Evolutionary conservation across 805 yeast genomes (phyloP).

Genomic region (Candida orba): DNA sequence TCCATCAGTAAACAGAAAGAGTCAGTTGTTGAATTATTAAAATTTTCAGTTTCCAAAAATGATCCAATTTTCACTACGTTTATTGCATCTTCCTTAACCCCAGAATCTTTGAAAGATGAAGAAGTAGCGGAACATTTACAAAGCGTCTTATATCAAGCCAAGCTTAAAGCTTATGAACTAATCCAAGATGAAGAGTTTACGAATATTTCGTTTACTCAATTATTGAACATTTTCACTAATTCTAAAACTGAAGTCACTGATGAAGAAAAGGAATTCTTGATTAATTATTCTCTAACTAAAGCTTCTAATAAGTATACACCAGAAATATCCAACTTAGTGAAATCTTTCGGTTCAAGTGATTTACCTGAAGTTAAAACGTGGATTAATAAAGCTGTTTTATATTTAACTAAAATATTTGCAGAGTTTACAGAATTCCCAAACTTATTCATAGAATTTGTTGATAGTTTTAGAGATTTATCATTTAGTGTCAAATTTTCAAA

Average conservation of each 20-base stretch:
- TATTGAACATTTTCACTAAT: slow-evolving; percentile 21
- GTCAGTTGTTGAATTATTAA: slow-evolving; percentile 5
- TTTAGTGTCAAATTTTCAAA: slow-evolving; percentile 29
- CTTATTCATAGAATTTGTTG: slow-evolving; percentile 28
- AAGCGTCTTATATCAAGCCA: slow-evolving; percentile 4
- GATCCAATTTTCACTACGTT: slow-evolving; percentile 9
- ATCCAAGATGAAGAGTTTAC: slow-evolving; percentile 25
- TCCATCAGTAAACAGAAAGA: slow-evolving; percentile 7
- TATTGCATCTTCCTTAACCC: slow-evolving; percentile 10
- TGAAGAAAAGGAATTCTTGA: slow-evolving; percentile 19
- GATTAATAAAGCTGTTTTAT: slow-evolving; percentile 52
- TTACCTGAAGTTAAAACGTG: slow-evolving; percentile 30
- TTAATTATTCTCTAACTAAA: slow-evolving; percentile 24
- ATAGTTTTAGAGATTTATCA: slow-evolving; percentile 27
- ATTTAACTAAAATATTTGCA: slow-evolving; percentile 57
- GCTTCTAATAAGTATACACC: slow-evolving; percentile 25
- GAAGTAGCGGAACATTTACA: not conserved
- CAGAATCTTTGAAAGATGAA: not conserved
- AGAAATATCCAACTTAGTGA: slow-evolving; percentile 23
- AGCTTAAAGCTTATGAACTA: slow-evolving; percentile 11
- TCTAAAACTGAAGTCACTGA: slow-evolving; percentile 5
- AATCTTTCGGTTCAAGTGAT: slow-evolving; percentile 10
- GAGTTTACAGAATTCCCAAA: slow-evolving; percentile 30
- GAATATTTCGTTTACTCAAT: slow-evolving; percentile 25
- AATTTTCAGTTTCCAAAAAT: slow-evolving; percentile 3